Evolutionary conservation across 805 yeast genomes (phyloP).

Genomic region (Kodamaea restingae): DNA sequence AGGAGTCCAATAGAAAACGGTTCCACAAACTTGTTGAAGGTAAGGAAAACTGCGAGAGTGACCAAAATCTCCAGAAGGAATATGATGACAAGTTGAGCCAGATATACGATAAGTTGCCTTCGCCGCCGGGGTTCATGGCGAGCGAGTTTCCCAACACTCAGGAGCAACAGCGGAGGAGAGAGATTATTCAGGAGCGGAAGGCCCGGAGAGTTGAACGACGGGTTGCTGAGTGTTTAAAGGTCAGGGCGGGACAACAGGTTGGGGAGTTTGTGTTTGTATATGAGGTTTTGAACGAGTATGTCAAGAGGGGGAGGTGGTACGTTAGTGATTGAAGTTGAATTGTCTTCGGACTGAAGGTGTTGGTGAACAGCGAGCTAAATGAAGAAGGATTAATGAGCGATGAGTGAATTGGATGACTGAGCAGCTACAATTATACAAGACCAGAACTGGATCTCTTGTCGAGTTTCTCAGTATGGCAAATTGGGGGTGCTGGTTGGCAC

Average conservation of each 20-base stretch:
- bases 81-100: slow-evolving; percentile 25
- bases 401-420: no score
- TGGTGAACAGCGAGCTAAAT: not conserved
- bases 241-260: slow-evolving; percentile 14
- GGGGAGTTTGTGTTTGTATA: slow-evolving; percentile 33
- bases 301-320: slow-evolving; percentile 11
- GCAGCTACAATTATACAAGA: no score
- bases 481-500: no score
- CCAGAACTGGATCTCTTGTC: no score
- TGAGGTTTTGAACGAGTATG: slow-evolving; percentile 29
- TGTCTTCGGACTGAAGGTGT: no score
- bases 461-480: no score
- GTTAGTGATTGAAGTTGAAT: slow-evolving; percentile 1
- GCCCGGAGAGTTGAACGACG: slow-evolving; percentile 26
- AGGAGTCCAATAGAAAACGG: slow-evolving; percentile 15
- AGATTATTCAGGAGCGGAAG: slow-evolving; percentile 20
- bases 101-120: slow-evolving; percentile 33
- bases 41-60: slow-evolving; percentile 10
- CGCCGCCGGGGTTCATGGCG: slow-evolving; percentile 40
- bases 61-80: slow-evolving; percentile 13
- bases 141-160: slow-evolving; percentile 36
- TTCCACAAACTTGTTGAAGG: slow-evolving; percentile 13
- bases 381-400: no score
- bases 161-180: slow-evolving; percentile 22
- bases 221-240: slow-evolving; percentile 20